These are phyloP conservation scores for Sphaerostilbella broomeana DNA, from an alignment of 2,329 filamentous ascomycete species.

Conservation along the genomic window DNA sequence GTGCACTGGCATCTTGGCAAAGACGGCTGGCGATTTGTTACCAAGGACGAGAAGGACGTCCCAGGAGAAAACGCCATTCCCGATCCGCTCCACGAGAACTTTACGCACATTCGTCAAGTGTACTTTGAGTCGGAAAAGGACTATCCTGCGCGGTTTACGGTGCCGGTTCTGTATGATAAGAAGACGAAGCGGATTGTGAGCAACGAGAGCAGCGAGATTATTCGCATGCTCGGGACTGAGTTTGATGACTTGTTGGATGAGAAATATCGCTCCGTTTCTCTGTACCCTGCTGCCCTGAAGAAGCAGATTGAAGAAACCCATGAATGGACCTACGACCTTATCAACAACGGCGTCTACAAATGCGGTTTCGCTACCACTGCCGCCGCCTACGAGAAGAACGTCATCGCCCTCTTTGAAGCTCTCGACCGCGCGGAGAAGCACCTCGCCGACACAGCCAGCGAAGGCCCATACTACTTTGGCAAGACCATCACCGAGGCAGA, in stretches of 20 bases:
- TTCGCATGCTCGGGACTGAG: constrained; percentile 78
- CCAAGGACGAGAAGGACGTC: constrained; percentile 46
- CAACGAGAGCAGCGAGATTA: constrained; percentile 90
- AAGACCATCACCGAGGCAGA: constrained; percentile 72
- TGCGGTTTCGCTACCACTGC: constrained; percentile 81
- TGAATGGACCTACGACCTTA: constrained; percentile 69
- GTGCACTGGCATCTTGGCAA: constrained; percentile 85
- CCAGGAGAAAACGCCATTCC: constrained; percentile 58
- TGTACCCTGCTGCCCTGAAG: constrained; percentile 61
- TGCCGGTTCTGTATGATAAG: constrained; percentile 80
- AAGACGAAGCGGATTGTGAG: constrained; percentile 70
- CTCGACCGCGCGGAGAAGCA: constrained; percentile 72
- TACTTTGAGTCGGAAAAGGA: constrained; percentile 70
- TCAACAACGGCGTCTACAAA: constrained; percentile 69
- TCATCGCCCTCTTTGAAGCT: constrained; percentile 63
- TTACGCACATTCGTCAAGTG: constrained; percentile 65
- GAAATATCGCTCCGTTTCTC: constrained; percentile 52
- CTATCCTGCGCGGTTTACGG: constrained; percentile 76
- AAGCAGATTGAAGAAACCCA: constrained; percentile 68
- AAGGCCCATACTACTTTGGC: constrained; percentile 69
- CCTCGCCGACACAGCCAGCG: constrained; percentile 39
- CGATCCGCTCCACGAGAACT: constrained; percentile 61
- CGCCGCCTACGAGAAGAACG: constrained; percentile 72
- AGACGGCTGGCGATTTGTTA: constrained; percentile 75
- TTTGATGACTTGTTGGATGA: constrained; percentile 67